Percentiles rank a stretch among this genome's conserved stretches.
These are phyloP conservation scores for Balakata baccata DNA, from an alignment of 345 rosid genomes.

Conservation along the genomic window DNA sequence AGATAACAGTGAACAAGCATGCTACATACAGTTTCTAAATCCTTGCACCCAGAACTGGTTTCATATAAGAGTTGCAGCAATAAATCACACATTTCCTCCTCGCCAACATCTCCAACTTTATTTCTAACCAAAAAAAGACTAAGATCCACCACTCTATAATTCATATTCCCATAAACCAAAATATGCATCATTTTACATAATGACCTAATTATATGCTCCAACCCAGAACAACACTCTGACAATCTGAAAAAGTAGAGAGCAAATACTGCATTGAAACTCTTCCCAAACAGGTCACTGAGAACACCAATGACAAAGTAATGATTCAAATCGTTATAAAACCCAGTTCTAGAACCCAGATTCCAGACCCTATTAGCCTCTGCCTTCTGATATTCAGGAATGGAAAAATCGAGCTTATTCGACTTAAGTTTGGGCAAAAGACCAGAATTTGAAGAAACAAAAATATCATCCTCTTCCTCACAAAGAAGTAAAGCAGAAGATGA, in stretches of 20 bases:
- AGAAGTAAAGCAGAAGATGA: not conserved
- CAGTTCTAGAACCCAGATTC: constrained; percentile 15
- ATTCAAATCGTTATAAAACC: constrained; percentile 23
- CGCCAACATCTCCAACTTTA: constrained; percentile 14
- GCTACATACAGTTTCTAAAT: constrained; percentile 33
- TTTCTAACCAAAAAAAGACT: constrained; percentile 29
- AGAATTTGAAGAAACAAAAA: not conserved
- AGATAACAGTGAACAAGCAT: constrained; percentile 45
- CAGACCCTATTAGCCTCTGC: not conserved
- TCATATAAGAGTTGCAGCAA: constrained; percentile 31
- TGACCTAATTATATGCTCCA: constrained; percentile 23
- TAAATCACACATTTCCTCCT: constrained; percentile 22
- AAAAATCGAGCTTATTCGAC: not conserved
- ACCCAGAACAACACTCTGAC: constrained; percentile 38
- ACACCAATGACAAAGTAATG: constrained; percentile 25
- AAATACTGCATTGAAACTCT: constrained; percentile 42
- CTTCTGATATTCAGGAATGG: not conserved
- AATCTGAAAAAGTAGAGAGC: constrained; percentile 36
- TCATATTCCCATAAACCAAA: constrained; percentile 44
- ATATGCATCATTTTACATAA: constrained; percentile 38
- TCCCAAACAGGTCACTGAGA: constrained; percentile 34
- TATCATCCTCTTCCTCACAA: not conserved
- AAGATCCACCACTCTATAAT: constrained; percentile 35
- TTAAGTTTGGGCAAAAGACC: not conserved
- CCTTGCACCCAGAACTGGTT: constrained; percentile 32